Conservation (phyloP, 306 rosid species). For the Quercus dentata region DNA sequence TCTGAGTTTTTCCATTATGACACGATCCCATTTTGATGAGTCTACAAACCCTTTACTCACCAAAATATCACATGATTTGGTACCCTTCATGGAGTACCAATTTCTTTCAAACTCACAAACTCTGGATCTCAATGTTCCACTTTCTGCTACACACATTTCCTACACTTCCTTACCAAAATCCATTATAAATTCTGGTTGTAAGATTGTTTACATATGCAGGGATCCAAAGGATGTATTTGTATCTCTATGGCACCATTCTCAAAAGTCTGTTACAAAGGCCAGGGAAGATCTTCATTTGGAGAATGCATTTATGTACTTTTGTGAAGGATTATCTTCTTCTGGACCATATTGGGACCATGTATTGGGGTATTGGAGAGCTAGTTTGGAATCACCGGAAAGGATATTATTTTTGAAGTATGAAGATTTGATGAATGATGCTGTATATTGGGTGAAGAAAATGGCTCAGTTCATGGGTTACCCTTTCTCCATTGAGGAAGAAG, state of each 20-base stretch:
- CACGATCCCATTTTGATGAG: no score
- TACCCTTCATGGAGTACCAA: background rate
- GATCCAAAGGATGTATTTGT: background rate
- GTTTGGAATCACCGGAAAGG: conserved; percentile 13
- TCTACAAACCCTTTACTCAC: background rate
- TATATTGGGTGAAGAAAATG: background rate
- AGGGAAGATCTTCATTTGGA: background rate
- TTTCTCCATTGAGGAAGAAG: no score
- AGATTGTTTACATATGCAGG: no score
- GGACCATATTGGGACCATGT: conserved; percentile 7
- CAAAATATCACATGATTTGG: background rate
- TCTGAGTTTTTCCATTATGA: background rate
- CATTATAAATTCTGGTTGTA: no score
- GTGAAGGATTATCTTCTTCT: background rate
- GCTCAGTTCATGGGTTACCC: background rate
- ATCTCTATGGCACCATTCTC: background rate
- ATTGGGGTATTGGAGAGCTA: conserved; percentile 7
- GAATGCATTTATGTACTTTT: conserved; percentile 18
- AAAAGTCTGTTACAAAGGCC: background rate
- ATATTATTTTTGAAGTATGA: conserved; percentile 12
- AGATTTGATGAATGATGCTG: conserved; percentile 13
- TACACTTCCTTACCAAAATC: no score
- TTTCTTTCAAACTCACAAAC: no score
- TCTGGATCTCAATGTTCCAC: no score
- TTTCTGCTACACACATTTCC: background rate